Conservation (phyloP, 805 yeast species). For the Yamadazyma ubonensis region DNA sequence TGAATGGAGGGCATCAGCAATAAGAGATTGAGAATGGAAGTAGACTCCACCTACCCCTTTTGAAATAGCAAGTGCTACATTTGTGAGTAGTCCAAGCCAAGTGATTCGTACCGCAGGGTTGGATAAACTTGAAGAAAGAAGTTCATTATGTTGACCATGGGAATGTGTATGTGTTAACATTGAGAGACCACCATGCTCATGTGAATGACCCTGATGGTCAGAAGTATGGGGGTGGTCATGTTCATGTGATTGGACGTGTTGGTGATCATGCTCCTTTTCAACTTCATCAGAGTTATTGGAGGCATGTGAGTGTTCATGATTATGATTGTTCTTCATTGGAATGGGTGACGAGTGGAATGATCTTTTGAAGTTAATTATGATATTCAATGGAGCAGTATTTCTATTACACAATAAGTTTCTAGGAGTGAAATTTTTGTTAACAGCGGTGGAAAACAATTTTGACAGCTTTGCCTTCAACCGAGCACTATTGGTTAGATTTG, state of each 20-base stretch:
- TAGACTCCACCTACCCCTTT: conserved; percentile 87
- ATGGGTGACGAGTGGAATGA: neutral
- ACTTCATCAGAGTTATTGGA: neutral
- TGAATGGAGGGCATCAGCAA: conserved; percentile 95
- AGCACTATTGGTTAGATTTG: conserved; percentile 3
- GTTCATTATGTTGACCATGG: conserved; percentile 47
- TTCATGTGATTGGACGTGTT: conserved; percentile 2
- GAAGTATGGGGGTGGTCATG: conserved; percentile 5
- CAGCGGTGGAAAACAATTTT: conserved; percentile 5
- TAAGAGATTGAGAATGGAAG: conserved; percentile 90
- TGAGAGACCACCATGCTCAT: conserved; percentile 11
- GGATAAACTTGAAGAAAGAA: conserved; percentile 32
- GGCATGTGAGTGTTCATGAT: conserved; percentile 7
- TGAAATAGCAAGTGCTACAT: conserved; percentile 80
- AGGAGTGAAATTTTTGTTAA: conserved; percentile 1
- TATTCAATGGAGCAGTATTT: neutral
- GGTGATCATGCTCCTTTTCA: neutral
- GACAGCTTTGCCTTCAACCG: conserved; percentile 6
- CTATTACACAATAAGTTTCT: conserved; percentile 1
- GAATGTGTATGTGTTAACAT: conserved; percentile 35
- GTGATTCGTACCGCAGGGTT: conserved; percentile 93
- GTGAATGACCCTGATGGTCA: conserved; percentile 6
- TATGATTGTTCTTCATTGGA: neutral
- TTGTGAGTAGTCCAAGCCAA: conserved; percentile 83
- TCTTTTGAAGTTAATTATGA: neutral